A percentile compares a stretch with the other conserved stretches of the same genome.
phyloP scores from a whole-genome alignment of 352 stramenopile genomes.

The Phytophthora hybrid region DNA sequence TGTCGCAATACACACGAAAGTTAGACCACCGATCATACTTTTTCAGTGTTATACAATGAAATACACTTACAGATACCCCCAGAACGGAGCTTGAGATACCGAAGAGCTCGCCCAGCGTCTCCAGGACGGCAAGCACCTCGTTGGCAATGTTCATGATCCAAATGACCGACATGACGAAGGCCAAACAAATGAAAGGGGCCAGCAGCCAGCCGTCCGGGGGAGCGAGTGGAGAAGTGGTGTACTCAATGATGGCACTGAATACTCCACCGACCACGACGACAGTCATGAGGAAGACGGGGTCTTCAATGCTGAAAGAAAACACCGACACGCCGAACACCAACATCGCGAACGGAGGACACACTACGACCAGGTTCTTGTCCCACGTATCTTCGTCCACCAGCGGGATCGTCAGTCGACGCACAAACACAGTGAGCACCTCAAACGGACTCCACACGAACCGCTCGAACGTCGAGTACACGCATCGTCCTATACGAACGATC shows the following conservation, averaged over 20 bases:
- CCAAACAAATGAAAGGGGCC: slow-evolving; percentile 71
- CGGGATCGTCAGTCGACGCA: slow-evolving; percentile 77
- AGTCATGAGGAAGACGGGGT: slow-evolving; percentile 55
- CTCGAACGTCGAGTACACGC: slow-evolving; percentile 46
- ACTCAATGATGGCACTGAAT: slow-evolving; percentile 55
- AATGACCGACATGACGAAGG: slow-evolving; percentile 86
- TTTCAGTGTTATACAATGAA: not conserved
- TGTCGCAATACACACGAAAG: slow-evolving; percentile 33
- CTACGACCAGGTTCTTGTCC: slow-evolving; percentile 77
- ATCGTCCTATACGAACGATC: slow-evolving; percentile 21
- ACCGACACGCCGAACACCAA: slow-evolving; percentile 64
- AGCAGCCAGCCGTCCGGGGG: slow-evolving; percentile 62
- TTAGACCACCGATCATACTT: slow-evolving; percentile 8
- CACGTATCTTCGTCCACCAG: slow-evolving; percentile 84
- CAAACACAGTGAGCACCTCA: slow-evolving; percentile 72
- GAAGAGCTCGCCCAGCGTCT: slow-evolving; percentile 78
- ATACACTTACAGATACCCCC: slow-evolving; percentile 71
- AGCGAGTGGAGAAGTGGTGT: slow-evolving; percentile 48
- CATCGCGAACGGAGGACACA: slow-evolving; percentile 72
- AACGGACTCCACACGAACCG: slow-evolving; percentile 76
- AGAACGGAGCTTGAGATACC: slow-evolving; percentile 82
- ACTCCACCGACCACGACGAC: slow-evolving; percentile 55
- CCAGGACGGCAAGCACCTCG: slow-evolving; percentile 76
- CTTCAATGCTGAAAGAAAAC: slow-evolving; percentile 56
- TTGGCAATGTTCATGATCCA: slow-evolving; percentile 91